A percentile compares a stretch with the other conserved stretches of the same genome.
phyloP scores from a whole-genome alignment of 108 stramenopile genomes.

The Nitzschia sp. region DNA sequence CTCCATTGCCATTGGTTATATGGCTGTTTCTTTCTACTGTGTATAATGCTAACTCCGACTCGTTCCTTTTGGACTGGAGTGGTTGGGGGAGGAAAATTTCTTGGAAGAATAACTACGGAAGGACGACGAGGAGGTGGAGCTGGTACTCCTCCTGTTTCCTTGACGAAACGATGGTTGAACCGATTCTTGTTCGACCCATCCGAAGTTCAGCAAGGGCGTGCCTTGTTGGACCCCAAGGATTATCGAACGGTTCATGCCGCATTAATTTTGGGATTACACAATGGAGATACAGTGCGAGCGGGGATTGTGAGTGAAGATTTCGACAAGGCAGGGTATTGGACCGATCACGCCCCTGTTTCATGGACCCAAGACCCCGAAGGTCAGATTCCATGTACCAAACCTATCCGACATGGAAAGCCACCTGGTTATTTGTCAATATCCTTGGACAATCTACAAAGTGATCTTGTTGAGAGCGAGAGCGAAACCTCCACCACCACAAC shows the following conservation, averaged over 20 bases:
- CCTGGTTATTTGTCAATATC: background rate
- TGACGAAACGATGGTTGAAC: constrained; percentile 46
- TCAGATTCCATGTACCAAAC: too few species aligned
- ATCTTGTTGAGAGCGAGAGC: background rate
- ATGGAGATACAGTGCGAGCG: constrained; percentile 74
- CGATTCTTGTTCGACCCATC: constrained; percentile 68
- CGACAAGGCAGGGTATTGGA: constrained; percentile 47
- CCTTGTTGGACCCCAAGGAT: constrained; percentile 32
- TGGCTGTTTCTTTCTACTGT: too few species aligned
- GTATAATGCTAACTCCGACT: too few species aligned
- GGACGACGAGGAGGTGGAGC: too few species aligned
- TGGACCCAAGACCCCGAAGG: constrained; percentile 65
- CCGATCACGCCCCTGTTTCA: constrained; percentile 68
- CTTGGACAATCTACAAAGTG: background rate
- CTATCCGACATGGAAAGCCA: background rate
- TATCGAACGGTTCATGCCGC: constrained; percentile 84
- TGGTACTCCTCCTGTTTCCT: background rate
- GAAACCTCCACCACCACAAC: too few species aligned
- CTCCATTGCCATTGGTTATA: too few species aligned
- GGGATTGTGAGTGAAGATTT: constrained; percentile 52
- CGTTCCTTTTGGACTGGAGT: too few species aligned
- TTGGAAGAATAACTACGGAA: too few species aligned
- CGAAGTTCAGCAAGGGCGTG: constrained; percentile 37
- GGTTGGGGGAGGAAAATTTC: too few species aligned
- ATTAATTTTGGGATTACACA: constrained; percentile 62